Base-by-base conservation (phyloP, 2,329 filamentous ascomycete species). In the Alternaria dauci region DNA sequence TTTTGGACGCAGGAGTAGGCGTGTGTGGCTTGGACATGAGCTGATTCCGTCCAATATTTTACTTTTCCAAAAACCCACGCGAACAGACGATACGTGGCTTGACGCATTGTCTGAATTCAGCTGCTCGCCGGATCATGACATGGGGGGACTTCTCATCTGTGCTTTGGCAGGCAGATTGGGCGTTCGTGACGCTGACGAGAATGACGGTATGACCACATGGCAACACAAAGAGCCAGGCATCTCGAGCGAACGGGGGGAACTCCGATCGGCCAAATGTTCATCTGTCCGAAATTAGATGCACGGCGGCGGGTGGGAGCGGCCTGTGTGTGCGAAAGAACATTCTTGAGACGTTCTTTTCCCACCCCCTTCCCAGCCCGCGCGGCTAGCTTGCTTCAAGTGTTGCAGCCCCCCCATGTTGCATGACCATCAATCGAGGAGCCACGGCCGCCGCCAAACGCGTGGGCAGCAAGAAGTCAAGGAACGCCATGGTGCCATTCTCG, bases 341-440 rank as follows among this genome's bases (percentile, higher is more conserved):
- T 67, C 51, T 61, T 68, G 51, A 59, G 39, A 58, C 56, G 48
- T 53, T 56, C 58, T 65, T 63, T 57, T 59, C 58, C 26, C 20
- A 23, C 20, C 20, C 14, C 20, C 16, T 12, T 36, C 38, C 46
- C 32, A 32, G 30, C 46, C 46, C 46, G 32, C 57, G 50, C 58
- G 54, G 25, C 57, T 64, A 67, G 64, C 58, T 36, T 54, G 62
- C 63, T 47, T 63, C 61, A 62, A 54, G 20, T 34, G 32, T n/a
- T 58, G 44, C 57, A 48, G 48, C 44, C 46, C 36, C 34, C 65
- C 46, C 43, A 60, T 52, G 60, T 38, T 25, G 26, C 50, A 39
- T 41, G 36, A 30, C 36, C 34, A 52, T 14, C 12, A 6, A 12
- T 41, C 9, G 34, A 25, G 39, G 46, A 50, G 46, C 32, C 46